Base-by-base conservation (phyloP, 495 filamentous ascomycete species). In the Neurospora sp. region DNA sequence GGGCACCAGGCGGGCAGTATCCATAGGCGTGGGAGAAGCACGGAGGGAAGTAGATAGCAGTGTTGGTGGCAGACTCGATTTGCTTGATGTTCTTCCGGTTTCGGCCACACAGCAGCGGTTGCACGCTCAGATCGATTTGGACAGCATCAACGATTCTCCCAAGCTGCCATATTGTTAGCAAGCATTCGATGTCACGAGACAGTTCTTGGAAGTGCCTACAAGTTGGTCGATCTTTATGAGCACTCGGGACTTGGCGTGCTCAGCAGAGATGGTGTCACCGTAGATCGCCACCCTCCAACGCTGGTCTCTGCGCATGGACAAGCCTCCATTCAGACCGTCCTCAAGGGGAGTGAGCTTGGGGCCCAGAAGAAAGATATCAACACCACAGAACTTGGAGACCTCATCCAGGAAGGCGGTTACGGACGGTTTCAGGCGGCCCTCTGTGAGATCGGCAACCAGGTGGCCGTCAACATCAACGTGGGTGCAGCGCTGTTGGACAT, bases 151-250 rank as follows among this genome's bases (percentile, higher is more conserved):
- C 91, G 69, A 92, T 86, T 77, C 94, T 91, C 83, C 92, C 91
- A 69, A 97, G 90, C 94, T 97, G 73, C 70, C 69, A 70, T 74
- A 22, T 73, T 41, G 73, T 80, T 75, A 80, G 80, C 73, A 61
- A 38, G 31, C 53, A 31, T 35, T 65, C 27, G 22, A 65, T 65
- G 35, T 35, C 40, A 45, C 9, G 39, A 8, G 37, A 68, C 20
- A 70, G n/a, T 71, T 73, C 12, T 38, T 27, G 3, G 20, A 12
- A 37, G 10, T 38, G 38, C 92, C 76, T 88, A 98, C 94, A 83
- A 98, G 89, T 84, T 94, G 91, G 79, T 99, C 96, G 78, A 99
- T 98, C 86, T 98, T 93, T 82, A 98, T 95, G 78, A 99, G 87
- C 40, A 98, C 89, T 73, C 95, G 87, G 1, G 94, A 97, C 87